phyloP scores from a whole-genome alignment of 2,329 filamentous ascomycete species.

The Rhinocladiella mackenziei region DNA sequence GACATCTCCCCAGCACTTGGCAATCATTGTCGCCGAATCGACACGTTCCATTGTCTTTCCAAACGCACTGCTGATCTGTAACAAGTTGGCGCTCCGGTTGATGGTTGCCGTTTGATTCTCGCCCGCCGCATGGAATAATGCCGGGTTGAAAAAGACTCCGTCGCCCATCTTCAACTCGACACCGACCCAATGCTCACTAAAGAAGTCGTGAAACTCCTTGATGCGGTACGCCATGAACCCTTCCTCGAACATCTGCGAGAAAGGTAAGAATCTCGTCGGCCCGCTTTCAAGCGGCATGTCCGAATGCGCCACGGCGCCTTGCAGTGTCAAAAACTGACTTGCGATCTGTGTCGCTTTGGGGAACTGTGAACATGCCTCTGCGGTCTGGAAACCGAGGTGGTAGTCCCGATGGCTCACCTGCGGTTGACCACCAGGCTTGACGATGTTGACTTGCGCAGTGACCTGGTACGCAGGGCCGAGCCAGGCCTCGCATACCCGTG shows the following conservation, averaged over 20 bases:
- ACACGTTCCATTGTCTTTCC: slow-evolving; percentile 62
- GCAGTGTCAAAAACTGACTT: slow-evolving; percentile 57
- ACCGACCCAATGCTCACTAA: slow-evolving; percentile 51
- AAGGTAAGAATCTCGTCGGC: slow-evolving; percentile 59
- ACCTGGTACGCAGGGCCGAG: slow-evolving; percentile 58
- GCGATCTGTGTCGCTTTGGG: slow-evolving; percentile 53
- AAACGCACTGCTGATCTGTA: slow-evolving; percentile 60
- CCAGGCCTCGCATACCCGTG: slow-evolving; percentile 52
- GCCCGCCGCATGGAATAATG: slow-evolving; percentile 60
- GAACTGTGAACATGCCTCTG: slow-evolving; percentile 44
- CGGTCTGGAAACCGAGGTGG: slow-evolving; percentile 60
- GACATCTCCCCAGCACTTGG: slow-evolving; percentile 52
- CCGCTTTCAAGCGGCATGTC: slow-evolving; percentile 58
- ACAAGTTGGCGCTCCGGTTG: slow-evolving; percentile 56
- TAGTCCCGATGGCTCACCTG: slow-evolving; percentile 61
- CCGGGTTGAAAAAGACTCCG: slow-evolving; percentile 62
- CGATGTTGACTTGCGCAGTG: slow-evolving; percentile 61
- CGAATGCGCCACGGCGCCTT: slow-evolving; percentile 60
- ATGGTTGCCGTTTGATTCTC: slow-evolving; percentile 51
- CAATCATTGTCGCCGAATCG: slow-evolving; percentile 51
- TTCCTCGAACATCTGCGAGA: slow-evolving; percentile 54
- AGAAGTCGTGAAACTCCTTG: slow-evolving; percentile 52
- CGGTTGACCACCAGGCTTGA: slow-evolving; percentile 55
- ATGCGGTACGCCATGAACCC: slow-evolving; percentile 58
- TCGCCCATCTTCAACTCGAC: slow-evolving; percentile 55